Base-by-base conservation (phyloP, 257 asterid genomes). In the Nemophila menziesii region DNA sequence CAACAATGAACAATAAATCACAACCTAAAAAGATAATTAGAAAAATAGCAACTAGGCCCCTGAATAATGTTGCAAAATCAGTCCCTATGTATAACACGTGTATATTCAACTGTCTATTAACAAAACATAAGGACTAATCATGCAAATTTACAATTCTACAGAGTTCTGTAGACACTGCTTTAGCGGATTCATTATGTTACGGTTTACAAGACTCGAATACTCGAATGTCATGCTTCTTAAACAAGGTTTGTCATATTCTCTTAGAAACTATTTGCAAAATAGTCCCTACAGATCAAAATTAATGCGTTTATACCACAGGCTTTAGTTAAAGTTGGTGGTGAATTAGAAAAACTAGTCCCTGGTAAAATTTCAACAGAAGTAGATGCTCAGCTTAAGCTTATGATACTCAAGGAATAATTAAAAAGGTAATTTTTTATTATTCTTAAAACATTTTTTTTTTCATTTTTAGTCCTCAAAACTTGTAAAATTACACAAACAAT, bases 341-440 rank as follows among this genome's bases (percentile, higher is more conserved):
- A 79, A 52, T 92, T 90, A 44, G 86, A 83, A 56, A 79, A 64
- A 72, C 85, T 85, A 40, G 96, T 90, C 20, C 99, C 99, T 46
- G 99, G 99, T 53, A 83, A 94, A 54, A 96, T 90, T 71, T 90
- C 96, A 57, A 85, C 99, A 39, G 96, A 90, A 77, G 81, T 90
- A 4, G 99, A 90, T 70, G 96, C 94, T 53, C 94, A 93, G 58
- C 81, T 90, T n/a, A n/a, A 53, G 96, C 99, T 33, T 81, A 81
- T 56, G 99, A 90, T 62, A 85, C 83, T 4, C 74, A 67, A 10
- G 83, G 69, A 48, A 85, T 81, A 61, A 71, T 85, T 56, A 57
- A 46, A 21, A 90, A 79, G 99, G 96, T 90, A 33, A 23, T 24
- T 44, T 18, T 27, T 18, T 19, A 8, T n/a, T n/a, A n/a, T n/a